Evolutionary conservation across 805 yeast species (phyloP), one percentile per base, ranked within the genome.

Genomic region (Candida maesae): DNA sequence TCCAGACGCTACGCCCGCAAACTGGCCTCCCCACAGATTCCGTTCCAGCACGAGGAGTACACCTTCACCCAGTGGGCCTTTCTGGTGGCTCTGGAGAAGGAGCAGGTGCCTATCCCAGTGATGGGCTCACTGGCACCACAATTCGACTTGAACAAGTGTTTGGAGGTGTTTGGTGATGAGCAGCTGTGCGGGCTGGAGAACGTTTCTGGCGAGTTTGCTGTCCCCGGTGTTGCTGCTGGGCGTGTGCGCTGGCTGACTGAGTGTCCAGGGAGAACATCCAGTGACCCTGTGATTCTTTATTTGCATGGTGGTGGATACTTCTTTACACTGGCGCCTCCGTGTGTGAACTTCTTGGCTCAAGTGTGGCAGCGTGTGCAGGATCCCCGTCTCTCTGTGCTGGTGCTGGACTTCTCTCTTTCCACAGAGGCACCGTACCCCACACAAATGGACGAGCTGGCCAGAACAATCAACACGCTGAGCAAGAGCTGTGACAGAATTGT

Each of bases 11-110:
- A 28, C 24, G 31, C 41, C 7, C 29, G 33, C 17, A 32, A 17
- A 15, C 32, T 38, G 6, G 18, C 17, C 13, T 29, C 24, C 21
- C 30, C 29, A 14, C 36, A 38, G 27, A 21, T 15, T 12, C 41
- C 41, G 7, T 38, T 38, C 21, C 14, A 32, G 7, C 41, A 38
- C 27, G 41, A 38, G 26, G 6, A 23, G 6, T 38, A 38, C 23
- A 29, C 35, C 15, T 38, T 38, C 31, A 38, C 41, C 16, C 41
- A 38, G 14, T 38, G 41, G 41, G 33, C 41, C 6, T 38, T 20
- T 15, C 19, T 38, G 5, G 33, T 32, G 2, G 41, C 41, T 6
- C 24, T 32, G 20, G 23, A 23, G 30, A 38, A 31, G 36, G 41
- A 38, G 32, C 14, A 26, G 15, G 11, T 32, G 12, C 25, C 31